Evolutionary conservation across 208 protist species (phyloP), one percentile per base, ranked within the genome.

Genomic region (Leishmania amazonensis): DNA sequence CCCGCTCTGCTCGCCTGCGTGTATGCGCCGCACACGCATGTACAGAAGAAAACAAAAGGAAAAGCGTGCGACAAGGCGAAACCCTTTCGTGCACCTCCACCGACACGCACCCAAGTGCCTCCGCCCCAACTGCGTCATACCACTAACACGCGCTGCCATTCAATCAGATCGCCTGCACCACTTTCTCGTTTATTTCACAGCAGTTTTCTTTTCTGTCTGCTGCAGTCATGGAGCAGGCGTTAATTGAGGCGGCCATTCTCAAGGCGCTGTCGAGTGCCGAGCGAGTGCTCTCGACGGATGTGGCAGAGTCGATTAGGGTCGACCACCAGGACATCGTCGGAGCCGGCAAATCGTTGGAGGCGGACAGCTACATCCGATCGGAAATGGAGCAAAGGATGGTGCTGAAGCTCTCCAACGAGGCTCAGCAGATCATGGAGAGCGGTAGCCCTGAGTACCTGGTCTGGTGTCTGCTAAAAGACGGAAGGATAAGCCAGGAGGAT

Each of bases 371-470:
- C 84, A 89, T 99, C 76, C 74, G 75, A 73, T 88, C 92, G 68
- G 85, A 88, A 79, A 88, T 94, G 21, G 47, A 83, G 54, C 90
- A 87, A 67, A 88, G 89, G 68, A 86, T 84, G 75, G 78, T 74
- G 71, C 96, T 94, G 88, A 93, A 90, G 83, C 78, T 98, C 49
- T 96, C 96, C 8, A 86, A 79, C 3, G 93, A 99, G 79, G 98
- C 95, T 19, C 40, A 91, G 57, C 72, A 95, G 17, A 94, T 97
- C 65, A 85, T 97, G 62, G 75, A 88, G 64, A 76, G 89, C 40
- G 98, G 98, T 45, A 98, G 93, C 75, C 98, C 97, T 17, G 98
- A 99, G 93, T 96, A 83, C 85, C 79, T 80, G 58, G 93, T 94
- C 73, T 98, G 88, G 84, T 70, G 83, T 54, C 58, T 92, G 54